Evolutionary conservation across 2,329 filamentous ascomycete genomes (phyloP).

Genomic region (Fusarium bulbicola): DNA sequence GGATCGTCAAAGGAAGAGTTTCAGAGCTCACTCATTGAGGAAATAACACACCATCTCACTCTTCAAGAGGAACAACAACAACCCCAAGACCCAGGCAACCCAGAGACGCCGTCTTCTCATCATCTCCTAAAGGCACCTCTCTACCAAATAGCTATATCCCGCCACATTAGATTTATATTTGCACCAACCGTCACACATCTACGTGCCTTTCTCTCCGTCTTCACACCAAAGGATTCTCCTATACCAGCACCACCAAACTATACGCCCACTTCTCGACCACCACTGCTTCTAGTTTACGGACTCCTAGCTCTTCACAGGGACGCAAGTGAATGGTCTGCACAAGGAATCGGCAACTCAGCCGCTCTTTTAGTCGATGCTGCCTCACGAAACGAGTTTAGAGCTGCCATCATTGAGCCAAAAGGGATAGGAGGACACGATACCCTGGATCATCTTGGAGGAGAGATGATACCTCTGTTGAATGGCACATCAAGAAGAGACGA

Average conservation of each 20-base stretch:
- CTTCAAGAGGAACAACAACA: neutral
- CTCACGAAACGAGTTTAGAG: constrained; percentile 52
- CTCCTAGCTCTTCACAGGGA: constrained; percentile 71
- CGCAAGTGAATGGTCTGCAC: constrained; percentile 79
- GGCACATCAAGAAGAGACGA: constrained; percentile 62
- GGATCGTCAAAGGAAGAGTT: constrained; percentile 74
- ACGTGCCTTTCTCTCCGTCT: constrained; percentile 76
- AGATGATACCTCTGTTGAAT: constrained; percentile 70
- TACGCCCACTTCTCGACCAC: constrained; percentile 32
- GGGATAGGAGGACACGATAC: constrained; percentile 41
- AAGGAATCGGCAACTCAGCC: constrained; percentile 73
- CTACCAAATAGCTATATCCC: constrained; percentile 72
- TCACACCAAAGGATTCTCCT: constrained; percentile 51
- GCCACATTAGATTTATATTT: constrained; percentile 76
- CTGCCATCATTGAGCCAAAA: constrained; percentile 59
- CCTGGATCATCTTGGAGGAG: constrained; percentile 54
- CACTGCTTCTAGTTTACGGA: constrained; percentile 70
- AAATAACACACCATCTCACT: constrained; percentile 49
- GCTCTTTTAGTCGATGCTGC: constrained; percentile 71
- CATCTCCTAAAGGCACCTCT: constrained; percentile 70
- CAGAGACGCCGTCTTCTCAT: constrained; percentile 9
- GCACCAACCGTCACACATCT: constrained; percentile 79
- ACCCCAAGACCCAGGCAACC: neutral
- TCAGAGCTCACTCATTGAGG: constrained; percentile 63
- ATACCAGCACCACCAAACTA: constrained; percentile 50